Evolutionary conservation across 495 filamentous ascomycete species (phyloP), one percentile per base, ranked within the genome.

Genomic region (Aspergillus egyptiacus): DNA sequence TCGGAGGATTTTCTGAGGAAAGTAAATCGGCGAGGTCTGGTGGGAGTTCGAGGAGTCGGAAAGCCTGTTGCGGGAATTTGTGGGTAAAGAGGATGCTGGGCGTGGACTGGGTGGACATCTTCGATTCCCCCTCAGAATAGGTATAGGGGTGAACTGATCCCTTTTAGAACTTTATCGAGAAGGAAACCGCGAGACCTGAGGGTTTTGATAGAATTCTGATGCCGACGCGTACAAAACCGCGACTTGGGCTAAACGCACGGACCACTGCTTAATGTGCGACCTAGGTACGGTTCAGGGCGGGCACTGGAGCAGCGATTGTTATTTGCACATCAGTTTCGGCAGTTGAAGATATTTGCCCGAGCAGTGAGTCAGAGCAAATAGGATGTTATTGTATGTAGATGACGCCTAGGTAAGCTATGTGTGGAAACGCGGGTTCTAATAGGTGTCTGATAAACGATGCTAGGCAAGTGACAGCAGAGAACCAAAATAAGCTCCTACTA

Each of bases 11-110:
- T 5, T 75, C 64, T 0, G 81, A 79, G 35, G 82, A 73, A 9
- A 95, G 66, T 6, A 87, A 65, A 10, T 79, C 73, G 8, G 88
- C 73, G 7, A 95, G 66, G 18, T 89, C 84, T 6, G 83, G 73
- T 3, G 89, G 82, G 1, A 96, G 78, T 62, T 95, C 90, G n/a
- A 95, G 69, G 9, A 95, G 71, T 23, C 83, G 80, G 62, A 89
- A 85, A 5, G 78, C 77, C 44, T 80, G 68, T 53, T 80, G 77
- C 31, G 75, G 69, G 10, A 76, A 73, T 25, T 72, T 69, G 54
- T 88, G 73, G n/a, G 72, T 74, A 48, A 93, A 80, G 2, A 79
- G 71, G 51, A 88, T 81, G 34, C 76, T 78, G 8, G 55, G 60
- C n/a, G 78, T 69, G 3, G 70, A 58, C 68, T 84, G 82, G 20